Percentiles rank a stretch among this genome's conserved stretches.
These are phyloP conservation scores for Backusella tarrabulga DNA, from an alignment of 192 early-diverging fungal species.

Conservation along the genomic window DNA sequence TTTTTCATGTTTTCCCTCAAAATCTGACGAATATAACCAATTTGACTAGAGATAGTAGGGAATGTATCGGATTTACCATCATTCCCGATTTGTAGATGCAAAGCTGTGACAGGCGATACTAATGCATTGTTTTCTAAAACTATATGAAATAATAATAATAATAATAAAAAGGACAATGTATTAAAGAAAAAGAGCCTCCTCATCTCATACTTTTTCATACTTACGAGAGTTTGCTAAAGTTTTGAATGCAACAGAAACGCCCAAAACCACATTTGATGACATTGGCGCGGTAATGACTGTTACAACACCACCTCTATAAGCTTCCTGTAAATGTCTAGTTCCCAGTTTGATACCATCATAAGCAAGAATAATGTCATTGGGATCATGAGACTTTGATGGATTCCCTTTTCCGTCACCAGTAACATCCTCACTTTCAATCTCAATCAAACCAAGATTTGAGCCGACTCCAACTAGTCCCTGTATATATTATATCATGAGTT, in stretches of 20 bases:
- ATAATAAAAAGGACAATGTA: no score
- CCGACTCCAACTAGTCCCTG: slow-evolving; percentile 57
- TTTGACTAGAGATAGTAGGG: slow-evolving; percentile 54
- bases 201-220: background rate
- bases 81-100: slow-evolving; percentile 62
- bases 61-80: slow-evolving; percentile 36
- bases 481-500: background rate
- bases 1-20: slow-evolving; percentile 32
- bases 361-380: slow-evolving; percentile 36
- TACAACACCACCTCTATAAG: slow-evolving; percentile 62
- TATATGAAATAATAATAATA: background rate
- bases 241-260: slow-evolving; percentile 65
- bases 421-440: slow-evolving; percentile 56
- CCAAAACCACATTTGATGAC: slow-evolving; percentile 50
- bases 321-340: slow-evolving; percentile 51
- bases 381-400: slow-evolving; percentile 7
- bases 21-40: slow-evolving; percentile 43
- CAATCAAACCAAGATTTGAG: slow-evolving; percentile 58
- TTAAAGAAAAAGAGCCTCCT: background rate
- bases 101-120: slow-evolving; percentile 48
- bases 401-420: slow-evolving; percentile 59
- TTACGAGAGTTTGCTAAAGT: slow-evolving; percentile 55
- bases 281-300: slow-evolving; percentile 54
- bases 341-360: slow-evolving; percentile 68
- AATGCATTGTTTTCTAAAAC: slow-evolving; percentile 30